Base-by-base conservation (phyloP, 2,329 filamentous ascomycete species). In the Exophiala oligosperma region DNA sequence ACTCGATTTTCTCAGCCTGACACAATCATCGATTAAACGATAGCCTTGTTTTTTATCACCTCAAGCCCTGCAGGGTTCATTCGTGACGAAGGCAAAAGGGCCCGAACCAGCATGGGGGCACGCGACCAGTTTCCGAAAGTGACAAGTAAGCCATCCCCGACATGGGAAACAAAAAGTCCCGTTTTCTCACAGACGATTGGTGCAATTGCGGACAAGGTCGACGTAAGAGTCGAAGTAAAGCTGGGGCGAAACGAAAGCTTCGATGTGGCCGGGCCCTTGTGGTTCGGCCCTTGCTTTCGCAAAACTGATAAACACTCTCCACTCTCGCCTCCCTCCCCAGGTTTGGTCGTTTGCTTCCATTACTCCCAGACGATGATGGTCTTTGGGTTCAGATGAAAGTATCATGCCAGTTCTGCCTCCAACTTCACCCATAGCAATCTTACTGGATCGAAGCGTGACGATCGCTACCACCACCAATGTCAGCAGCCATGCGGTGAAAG, bases 401-500 rank as follows among this genome's bases (percentile, higher is more conserved):
- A 51, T 50, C 52, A 59, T 55, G 56, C 56, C 51, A 8, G 52
- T 46, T 24, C 24, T 59, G 37, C 28, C 46, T 24, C 37, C 44
- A 46, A 49, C 32, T 17, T 46, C 29, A 23, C 37, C 38, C n/a
- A 4, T 26, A 40, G 14, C 17, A 17, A 37, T 37, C 37, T 26
- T 59, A 14, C 7, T 32, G 32, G n/a, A 12, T 56, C 52, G 56
- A 60, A 57, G 46, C 43, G 41, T 23, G 17, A 24, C 50, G 38
- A 28, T 17, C 17, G 17, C 17, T 17, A 17, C 17, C 17, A 17
- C 63, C 35, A 56, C 66, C 7, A 69, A 69, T 60, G 61, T 63
- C 41, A 69, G 70, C n/a, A 59, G 35, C 49, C 2, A 60, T 28
- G 44, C 61, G 46, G 56, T 71, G 26, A 68, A 74, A 47, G 74